A percentile compares a stretch with the other conserved stretches of the same genome.
phyloP scores from a whole-genome alignment of 2,329 filamentous ascomycete genomes.

The Nemania abortiva region DNA sequence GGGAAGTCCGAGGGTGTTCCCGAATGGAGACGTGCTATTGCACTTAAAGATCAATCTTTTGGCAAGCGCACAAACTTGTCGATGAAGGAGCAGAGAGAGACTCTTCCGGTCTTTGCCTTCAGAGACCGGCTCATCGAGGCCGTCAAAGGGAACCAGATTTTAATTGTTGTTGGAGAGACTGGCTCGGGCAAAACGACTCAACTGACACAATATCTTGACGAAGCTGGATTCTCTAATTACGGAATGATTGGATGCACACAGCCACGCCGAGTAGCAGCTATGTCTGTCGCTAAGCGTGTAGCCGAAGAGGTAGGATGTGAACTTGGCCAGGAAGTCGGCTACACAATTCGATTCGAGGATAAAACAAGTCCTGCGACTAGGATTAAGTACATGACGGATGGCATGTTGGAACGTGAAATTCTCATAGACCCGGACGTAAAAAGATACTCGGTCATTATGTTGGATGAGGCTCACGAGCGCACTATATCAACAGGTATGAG shows the following conservation, averaged over 20 bases:
- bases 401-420: slow-evolving; percentile 96
- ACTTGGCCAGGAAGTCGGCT: slow-evolving; percentile 92
- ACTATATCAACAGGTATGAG: slow-evolving; percentile 79
- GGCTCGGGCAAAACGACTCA: slow-evolving; percentile 98
- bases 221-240: slow-evolving; percentile 87
- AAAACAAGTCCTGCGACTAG: slow-evolving; percentile 87
- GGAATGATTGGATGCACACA: slow-evolving; percentile 97
- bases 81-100: slow-evolving; percentile 95
- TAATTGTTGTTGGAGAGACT: slow-evolving; percentile 97
- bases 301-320: slow-evolving; percentile 94
- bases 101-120: slow-evolving; percentile 89
- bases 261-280: slow-evolving; percentile 94
- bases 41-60: slow-evolving; percentile 81
- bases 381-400: slow-evolving; percentile 99
- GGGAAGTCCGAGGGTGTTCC: slow-evolving; percentile 77
- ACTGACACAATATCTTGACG: slow-evolving; percentile 92
- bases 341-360: slow-evolving; percentile 98
- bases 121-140: slow-evolving; percentile 88
- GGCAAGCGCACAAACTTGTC: slow-evolving; percentile 90
- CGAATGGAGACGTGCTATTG: slow-evolving; percentile 91
- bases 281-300: slow-evolving; percentile 97
- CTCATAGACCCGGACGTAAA: slow-evolving; percentile 89
- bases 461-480: slow-evolving; percentile 97
- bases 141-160: slow-evolving; percentile 85
- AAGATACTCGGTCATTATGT: slow-evolving; percentile 95